Base-by-base conservation (phyloP, 2,329 filamentous ascomycete species). In the Nemania sp. region DNA sequence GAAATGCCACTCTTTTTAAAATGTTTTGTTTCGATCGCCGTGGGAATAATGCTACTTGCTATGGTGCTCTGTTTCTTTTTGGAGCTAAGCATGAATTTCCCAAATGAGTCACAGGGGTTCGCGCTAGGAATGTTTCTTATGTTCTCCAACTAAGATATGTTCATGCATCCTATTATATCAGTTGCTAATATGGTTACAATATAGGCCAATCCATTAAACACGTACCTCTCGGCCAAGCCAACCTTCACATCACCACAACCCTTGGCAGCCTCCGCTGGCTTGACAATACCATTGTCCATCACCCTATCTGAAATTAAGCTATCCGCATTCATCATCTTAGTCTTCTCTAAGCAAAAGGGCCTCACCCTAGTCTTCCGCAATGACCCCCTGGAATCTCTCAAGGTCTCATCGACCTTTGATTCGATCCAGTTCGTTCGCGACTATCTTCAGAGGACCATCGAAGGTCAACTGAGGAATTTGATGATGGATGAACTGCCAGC, bases 401-500 rank as follows among this genome's bases (percentile, higher is more conserved):
- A 98, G 83, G 96, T 99, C 73, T 98, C 95, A 0, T 98, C 95
- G 73, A 99, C 96, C 52, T 99, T 99, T 80, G 96, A 99, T 83
- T 97, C 95, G 13, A 99, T 99, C 76, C 95, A 96, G 52, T 99
- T 99, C 77, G 96, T 99, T 70, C 92, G 96, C 73, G 94, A 99
- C 80, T 98, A 98, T 79, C 84, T 99, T 64, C 96, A 99, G 78
- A 92, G 93, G 79, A 97, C 95, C 69, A 99, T 99, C 75, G 96
- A 99, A 81, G 92, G 89, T 59, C 96, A 98, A 80, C 82, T 99
- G 69, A 90, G 96, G 32, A 93, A 94, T 62, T 79, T 99, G 72
- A 97, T 99, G 85, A 98, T 98, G 94, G 95, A 99, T 72, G 96
- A 99, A 79, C 82, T 99, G 26, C 96, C 96, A 0, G 94, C 95